phyloP scores from a whole-genome alignment of 2,329 filamentous ascomycete species.

The Cladosporium sp. region DNA sequence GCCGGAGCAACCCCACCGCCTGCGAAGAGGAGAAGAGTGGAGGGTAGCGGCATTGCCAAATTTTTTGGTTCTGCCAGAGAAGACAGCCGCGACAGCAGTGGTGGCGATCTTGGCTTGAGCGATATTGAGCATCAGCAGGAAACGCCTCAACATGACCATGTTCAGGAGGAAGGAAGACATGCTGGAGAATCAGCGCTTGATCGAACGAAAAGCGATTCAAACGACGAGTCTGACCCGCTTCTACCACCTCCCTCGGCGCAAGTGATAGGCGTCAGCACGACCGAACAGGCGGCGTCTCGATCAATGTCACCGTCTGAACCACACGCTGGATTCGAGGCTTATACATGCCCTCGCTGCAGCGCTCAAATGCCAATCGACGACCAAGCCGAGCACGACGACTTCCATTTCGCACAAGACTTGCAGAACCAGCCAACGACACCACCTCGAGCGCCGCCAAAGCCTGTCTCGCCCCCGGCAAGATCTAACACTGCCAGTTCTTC shows the following conservation, averaged over 20 bases:
- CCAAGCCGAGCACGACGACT: conserved; percentile 78
- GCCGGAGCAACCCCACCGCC: conserved; percentile 18
- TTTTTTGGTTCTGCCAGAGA: conserved; percentile 31
- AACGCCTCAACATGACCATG: background rate
- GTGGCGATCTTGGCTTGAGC: conserved; percentile 6
- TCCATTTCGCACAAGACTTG: conserved; percentile 88
- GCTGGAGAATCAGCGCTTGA: background rate
- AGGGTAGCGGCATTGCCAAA: conserved; percentile 30
- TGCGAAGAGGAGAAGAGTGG: conserved; percentile 34
- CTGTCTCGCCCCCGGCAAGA: conserved; percentile 16
- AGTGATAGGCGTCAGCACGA: background rate
- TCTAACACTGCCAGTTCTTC: conserved; percentile 16
- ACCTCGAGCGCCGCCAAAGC: conserved; percentile 18
- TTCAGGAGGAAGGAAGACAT: background rate
- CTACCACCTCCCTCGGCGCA: conserved; percentile 21
- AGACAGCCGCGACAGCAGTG: conserved; percentile 18
- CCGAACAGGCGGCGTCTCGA: background rate
- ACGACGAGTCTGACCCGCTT: conserved; percentile 12
- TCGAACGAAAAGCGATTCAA: background rate
- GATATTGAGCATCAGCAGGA: background rate
- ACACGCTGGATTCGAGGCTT: conserved; percentile 27
- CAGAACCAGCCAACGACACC: conserved; percentile 57
- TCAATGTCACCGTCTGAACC: background rate
- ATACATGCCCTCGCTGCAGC: conserved; percentile 63
- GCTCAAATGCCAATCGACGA: conserved; percentile 53